These are phyloP conservation scores for Syzygium syzygioides DNA, from an alignment of 441 rosid genomes.

Conservation along the genomic window DNA sequence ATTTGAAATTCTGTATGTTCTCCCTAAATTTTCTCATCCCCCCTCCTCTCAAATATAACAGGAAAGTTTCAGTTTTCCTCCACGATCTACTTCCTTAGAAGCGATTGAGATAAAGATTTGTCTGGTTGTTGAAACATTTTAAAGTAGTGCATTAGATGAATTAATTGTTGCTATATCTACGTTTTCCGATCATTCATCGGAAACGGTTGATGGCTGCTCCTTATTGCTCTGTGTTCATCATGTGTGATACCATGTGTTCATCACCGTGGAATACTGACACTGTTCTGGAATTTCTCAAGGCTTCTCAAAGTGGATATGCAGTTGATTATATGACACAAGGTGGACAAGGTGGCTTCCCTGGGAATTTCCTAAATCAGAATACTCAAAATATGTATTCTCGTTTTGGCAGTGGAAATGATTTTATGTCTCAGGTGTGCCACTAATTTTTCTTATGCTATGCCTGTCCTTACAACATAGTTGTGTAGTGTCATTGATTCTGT, in stretches of 20 bases:
- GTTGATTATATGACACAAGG: conserved; percentile 94
- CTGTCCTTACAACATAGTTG: neutral
- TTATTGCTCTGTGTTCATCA: neutral
- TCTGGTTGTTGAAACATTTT: neutral
- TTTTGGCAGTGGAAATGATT: conserved; percentile 80
- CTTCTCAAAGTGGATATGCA: conserved; percentile 80
- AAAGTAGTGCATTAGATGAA: neutral
- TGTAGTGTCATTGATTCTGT: neutral
- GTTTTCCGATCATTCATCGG: neutral
- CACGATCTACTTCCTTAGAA: neutral
- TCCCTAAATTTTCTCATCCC: neutral
- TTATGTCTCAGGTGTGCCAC: conserved; percentile 90
- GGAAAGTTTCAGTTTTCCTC: neutral
- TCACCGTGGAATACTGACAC: neutral
- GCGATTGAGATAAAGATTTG: neutral
- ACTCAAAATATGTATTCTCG: conserved; percentile 93
- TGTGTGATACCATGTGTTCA: neutral
- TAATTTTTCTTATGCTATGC: neutral
- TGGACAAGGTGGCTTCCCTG: conserved; percentile 82
- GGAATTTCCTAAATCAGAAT: conserved; percentile 83
- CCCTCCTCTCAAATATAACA: neutral
- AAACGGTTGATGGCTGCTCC: neutral
- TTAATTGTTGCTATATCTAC: neutral
- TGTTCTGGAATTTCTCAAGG: conserved; percentile 26
- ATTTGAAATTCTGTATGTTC: neutral